Evolutionary conservation across 768 basidiomycete species (phyloP).

Genomic region (Phanerochaete sordida): DNA sequence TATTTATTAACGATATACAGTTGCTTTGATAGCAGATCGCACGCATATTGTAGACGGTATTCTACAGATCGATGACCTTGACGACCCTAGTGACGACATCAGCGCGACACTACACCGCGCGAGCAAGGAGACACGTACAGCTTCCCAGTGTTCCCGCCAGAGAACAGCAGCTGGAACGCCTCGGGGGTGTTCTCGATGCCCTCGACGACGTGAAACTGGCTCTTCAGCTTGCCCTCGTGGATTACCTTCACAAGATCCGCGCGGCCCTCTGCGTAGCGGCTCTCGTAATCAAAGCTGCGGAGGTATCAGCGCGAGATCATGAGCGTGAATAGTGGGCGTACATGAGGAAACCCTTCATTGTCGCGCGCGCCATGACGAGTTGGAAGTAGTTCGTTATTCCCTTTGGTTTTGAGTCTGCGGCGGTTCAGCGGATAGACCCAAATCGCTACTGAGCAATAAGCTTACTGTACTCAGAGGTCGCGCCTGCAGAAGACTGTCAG

Average conservation of each 20-base stretch:
- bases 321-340: slow-evolving; percentile 30
- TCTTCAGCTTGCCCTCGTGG: slow-evolving; percentile 68
- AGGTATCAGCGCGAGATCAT: neutral
- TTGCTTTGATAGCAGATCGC: too few species aligned
- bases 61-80: slow-evolving; percentile 16
- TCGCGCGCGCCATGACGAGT: slow-evolving; percentile 75
- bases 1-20: too few species aligned
- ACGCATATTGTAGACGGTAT: too few species aligned
- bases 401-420: slow-evolving; percentile 54
- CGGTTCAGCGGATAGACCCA: neutral
- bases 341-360: slow-evolving; percentile 83
- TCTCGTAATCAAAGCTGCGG: slow-evolving; percentile 68
- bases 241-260: slow-evolving; percentile 56
- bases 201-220: slow-evolving; percentile 76
- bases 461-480: slow-evolving; percentile 83
- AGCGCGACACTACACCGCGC: neutral
- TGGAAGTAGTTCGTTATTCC: slow-evolving; percentile 65
- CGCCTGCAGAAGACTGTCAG: slow-evolving; percentile 42
- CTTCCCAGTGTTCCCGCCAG: slow-evolving; percentile 78
- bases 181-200: slow-evolving; percentile 72
- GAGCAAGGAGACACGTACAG: slow-evolving; percentile 30
- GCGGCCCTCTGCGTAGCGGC: slow-evolving; percentile 55
- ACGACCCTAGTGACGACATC: slow-evolving; percentile 11
- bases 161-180: slow-evolving; percentile 68
- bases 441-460: neutral